A percentile compares a stretch with the other conserved stretches of the same genome.
Conservation (phyloP, 2,329 filamentous ascomycete species). For the Hirsutella thompsonii region DNA sequence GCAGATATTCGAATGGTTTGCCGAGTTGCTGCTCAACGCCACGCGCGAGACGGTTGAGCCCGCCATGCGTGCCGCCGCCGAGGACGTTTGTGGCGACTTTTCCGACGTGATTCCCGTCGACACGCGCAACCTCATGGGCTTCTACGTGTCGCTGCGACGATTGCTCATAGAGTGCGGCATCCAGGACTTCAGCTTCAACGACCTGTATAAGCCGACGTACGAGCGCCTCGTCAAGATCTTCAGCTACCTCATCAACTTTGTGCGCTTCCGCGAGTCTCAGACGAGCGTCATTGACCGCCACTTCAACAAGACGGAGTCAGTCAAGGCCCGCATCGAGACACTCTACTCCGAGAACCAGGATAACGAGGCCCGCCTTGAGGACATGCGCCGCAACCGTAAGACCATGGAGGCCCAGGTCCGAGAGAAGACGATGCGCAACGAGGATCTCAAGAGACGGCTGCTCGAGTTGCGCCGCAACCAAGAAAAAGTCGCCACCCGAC, state of each 20-base stretch:
- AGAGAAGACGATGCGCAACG: conserved; percentile 76
- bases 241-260: conserved; percentile 97
- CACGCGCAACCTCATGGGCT: conserved; percentile 88
- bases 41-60: conserved; percentile 90
- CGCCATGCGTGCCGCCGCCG: conserved; percentile 83
- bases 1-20: conserved; percentile 97
- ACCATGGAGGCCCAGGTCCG: conserved; percentile 70
- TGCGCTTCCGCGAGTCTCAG: conserved; percentile 89
- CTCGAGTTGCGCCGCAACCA: conserved; percentile 72
- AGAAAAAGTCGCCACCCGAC: conserved; percentile 66
- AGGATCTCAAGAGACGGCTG: conserved; percentile 72
- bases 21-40: conserved; percentile 83
- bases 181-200: conserved; percentile 84
- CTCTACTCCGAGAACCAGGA: conserved; percentile 79
- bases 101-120: conserved; percentile 77
- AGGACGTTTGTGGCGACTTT: conserved; percentile 75
- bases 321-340: conserved; percentile 76
- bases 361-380: conserved; percentile 65
- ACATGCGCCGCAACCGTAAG: conserved; percentile 68
- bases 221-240: conserved; percentile 89
- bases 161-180: conserved; percentile 82
- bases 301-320: conserved; percentile 80
- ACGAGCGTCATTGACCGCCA: conserved; percentile 82
- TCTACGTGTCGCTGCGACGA: conserved; percentile 73
- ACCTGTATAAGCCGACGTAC: conserved; percentile 83